Evolutionary conservation across 148 eudicot species (phyloP).

Genomic region (Rhododendron kiyosumense): DNA sequence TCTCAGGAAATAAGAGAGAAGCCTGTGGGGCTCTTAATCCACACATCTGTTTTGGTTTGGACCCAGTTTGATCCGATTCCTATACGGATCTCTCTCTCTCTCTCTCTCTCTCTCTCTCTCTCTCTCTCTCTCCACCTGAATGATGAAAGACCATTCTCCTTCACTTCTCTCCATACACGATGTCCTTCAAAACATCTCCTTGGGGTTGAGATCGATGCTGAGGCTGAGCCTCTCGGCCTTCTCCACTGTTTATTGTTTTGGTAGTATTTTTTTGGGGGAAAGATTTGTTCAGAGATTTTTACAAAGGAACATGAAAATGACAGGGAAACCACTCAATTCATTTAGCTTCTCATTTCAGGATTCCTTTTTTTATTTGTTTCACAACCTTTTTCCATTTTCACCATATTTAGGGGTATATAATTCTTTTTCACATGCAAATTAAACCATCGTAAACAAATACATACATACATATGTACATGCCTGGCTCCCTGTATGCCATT

Average conservation of each 20-base stretch:
- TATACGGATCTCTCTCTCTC: background rate
- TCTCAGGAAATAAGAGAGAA: constrained; percentile 1
- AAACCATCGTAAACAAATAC: background rate
- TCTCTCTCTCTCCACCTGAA: background rate
- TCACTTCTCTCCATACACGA: background rate
- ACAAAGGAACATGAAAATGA: background rate
- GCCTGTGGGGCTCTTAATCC: background rate
- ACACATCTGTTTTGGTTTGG: constrained; percentile 1
- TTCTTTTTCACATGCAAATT: background rate
- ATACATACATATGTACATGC: constrained; percentile 24
- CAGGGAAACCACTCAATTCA: background rate
- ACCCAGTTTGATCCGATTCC: constrained; percentile 8
- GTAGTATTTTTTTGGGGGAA: background rate
- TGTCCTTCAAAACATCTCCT: background rate
- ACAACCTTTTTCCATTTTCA: background rate
- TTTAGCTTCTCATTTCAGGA: background rate
- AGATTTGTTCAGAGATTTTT: background rate
- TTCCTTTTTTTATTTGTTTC: background rate
- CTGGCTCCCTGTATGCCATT: constrained; percentile 75
- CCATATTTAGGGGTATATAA: background rate
- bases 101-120: background rate
- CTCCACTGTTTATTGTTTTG: background rate
- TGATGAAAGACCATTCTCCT: background rate
- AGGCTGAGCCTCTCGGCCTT: background rate
- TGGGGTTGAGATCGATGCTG: background rate